Base-by-base conservation (phyloP, 768 basidiomycete species). In the Pleurotus eryngii region DNA sequence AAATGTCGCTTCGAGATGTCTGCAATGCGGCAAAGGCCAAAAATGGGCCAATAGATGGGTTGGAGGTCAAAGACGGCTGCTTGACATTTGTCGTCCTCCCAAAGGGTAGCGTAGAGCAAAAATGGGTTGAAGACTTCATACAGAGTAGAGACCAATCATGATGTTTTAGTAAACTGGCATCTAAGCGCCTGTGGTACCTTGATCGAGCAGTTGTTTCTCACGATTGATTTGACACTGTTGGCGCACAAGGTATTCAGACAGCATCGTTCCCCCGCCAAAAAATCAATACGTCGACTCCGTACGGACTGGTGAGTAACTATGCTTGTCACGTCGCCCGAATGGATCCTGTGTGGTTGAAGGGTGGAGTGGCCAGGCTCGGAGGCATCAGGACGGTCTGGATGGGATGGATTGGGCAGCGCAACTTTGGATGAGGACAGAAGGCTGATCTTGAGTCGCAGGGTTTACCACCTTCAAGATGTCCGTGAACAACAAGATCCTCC, bases 41-140 rank as follows among this genome's bases (percentile, higher is more conserved):
- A 69, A 78, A 78, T 15, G 85, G 81, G 2, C 74, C 73, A 30
- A 70, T 64, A 60, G 95, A 98, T 67, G 95, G 96, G 1, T 68
- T 98, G 51, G 91, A 93, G 66, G 65, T 98, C 46, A 87, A 85
- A 62, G 90, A 92, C 61, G 89, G 89, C 3, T 92, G 88, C 63
- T 67, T 96, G 64, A 84, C 85, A 4, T 89, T 95, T 68, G 85
- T 83, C 7, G 86, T 92, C 11, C 66, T 95, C 56, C 90, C 88
- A 1, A 91, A 83, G 67, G 91, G 91, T 1, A 79, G 77, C 5
- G 81, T 78, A 51, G 94, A 98, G 70, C 78, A 81, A 67, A 83
- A 81, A 60, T 98, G 95, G 95, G 82, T 97, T 35, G 86, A 89
- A 20, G 88, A 91, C 54, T 95, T 84, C 79, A 98, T 98, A 75